Conservation (phyloP, 140 eudicot species). For the Flaveria floridana region DNA sequence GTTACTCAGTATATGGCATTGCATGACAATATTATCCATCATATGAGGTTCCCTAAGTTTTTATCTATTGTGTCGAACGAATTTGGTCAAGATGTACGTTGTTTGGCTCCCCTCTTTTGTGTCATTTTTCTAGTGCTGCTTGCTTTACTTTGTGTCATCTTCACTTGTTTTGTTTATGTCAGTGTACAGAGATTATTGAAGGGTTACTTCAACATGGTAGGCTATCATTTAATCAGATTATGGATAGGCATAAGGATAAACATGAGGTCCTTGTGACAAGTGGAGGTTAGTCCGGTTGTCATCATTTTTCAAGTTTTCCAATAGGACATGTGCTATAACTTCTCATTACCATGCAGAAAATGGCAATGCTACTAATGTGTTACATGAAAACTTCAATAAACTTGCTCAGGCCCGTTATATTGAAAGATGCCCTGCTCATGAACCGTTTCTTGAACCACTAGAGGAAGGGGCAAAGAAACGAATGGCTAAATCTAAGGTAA, state of each 20-base stretch:
- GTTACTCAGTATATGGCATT: conserved; percentile 76
- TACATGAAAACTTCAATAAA: conserved; percentile 52
- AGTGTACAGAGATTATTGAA: conserved; percentile 67
- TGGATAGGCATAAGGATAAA: conserved; percentile 56
- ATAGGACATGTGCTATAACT: background rate
- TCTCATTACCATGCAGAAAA: conserved; percentile 36
- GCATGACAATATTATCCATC: conserved; percentile 69
- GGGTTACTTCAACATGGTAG: conserved; percentile 92
- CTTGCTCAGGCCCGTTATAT: conserved; percentile 63
- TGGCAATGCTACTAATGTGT: conserved; percentile 35
- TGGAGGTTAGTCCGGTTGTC: conserved; percentile 33
- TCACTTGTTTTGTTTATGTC: conserved; percentile 21
- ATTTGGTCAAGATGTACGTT: conserved; percentile 68
- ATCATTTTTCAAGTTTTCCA: conserved; percentile 3
- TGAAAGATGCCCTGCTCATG: conserved; percentile 90
- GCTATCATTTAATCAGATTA: conserved; percentile 62
- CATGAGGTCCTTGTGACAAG: conserved; percentile 24
- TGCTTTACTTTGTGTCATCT: background rate
- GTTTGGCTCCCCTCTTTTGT: conserved; percentile 15
- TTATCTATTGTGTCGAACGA: conserved; percentile 56
- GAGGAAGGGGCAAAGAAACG: conserved; percentile 64
- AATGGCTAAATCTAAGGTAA: conserved; percentile 64
- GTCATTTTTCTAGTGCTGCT: background rate
- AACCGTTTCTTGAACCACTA: conserved; percentile 67
- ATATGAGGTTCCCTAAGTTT: conserved; percentile 80